phyloP scores from a whole-genome alignment of 2,329 filamentous ascomycete species.

The Verticillium isaacii region DNA sequence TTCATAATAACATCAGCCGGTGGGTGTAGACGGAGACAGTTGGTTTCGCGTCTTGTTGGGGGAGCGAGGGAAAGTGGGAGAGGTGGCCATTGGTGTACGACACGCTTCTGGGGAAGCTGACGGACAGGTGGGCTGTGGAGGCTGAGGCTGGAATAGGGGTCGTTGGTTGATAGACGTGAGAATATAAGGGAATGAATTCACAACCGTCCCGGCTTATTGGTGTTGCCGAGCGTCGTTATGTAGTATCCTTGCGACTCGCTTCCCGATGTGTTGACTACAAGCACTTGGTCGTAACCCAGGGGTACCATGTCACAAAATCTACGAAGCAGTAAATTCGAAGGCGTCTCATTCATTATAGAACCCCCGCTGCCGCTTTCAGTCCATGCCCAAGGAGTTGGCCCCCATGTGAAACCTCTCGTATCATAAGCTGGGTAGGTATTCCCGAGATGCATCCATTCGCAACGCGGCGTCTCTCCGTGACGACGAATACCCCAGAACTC shows the following conservation, averaged over 20 bases:
- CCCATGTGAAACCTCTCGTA: not conserved
- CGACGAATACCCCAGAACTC: not conserved
- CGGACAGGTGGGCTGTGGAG: not conserved
- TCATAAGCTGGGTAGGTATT: not conserved
- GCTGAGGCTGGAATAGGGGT: not conserved
- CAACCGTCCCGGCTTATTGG: not conserved
- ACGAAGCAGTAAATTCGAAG: not conserved
- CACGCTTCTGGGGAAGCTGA: not conserved
- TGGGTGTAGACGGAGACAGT: not conserved
- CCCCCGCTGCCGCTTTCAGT: not conserved
- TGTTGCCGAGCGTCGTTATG: no score
- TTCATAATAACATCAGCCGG: constrained; percentile 11
- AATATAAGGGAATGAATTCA: constrained; percentile 3
- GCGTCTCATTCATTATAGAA: not conserved
- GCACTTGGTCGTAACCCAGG: no score
- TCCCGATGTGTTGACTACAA: no score
- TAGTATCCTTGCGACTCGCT: no score
- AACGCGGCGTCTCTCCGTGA: not conserved
- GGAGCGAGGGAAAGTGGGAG: not conserved
- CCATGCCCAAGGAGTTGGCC: not conserved
- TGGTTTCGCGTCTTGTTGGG: not conserved
- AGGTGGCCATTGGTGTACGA: not conserved
- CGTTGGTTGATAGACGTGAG: constrained; percentile 1
- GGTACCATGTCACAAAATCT: no score
- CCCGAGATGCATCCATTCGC: not conserved